Evolutionary conservation across 139 green algal genomes (phyloP).

Genomic region (Coccomyxa sp.): DNA sequence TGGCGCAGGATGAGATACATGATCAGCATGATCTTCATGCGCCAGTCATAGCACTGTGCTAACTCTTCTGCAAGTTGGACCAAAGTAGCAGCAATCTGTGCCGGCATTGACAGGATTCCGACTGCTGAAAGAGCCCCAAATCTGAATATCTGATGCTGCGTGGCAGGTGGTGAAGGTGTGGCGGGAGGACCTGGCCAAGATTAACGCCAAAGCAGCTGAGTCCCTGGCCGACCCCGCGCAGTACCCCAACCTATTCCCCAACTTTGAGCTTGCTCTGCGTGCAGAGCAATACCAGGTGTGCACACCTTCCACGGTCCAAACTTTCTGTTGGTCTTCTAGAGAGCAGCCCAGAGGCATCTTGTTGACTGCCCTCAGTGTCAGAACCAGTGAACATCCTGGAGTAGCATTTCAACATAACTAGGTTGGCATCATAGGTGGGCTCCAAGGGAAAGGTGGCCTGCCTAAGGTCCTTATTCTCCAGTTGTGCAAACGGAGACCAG

Average conservation of each 20-base stretch:
- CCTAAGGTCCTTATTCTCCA: no score
- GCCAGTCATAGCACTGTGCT: no score
- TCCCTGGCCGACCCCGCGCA: constrained; percentile 89
- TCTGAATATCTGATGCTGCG: background rate
- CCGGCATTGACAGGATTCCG: background rate
- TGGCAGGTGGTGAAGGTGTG: constrained; percentile 70
- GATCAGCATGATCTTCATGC: no score
- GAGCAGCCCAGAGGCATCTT: background rate
- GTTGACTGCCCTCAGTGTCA: background rate
- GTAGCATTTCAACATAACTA: no score
- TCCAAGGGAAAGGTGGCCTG: no score
- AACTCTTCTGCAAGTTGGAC: no score
- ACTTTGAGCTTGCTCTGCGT: constrained; percentile 73
- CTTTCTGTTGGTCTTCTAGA: background rate
- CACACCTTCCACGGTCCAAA: no score
- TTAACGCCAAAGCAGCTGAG: constrained; percentile 95
- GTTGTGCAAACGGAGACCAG: no score
- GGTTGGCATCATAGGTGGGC: no score
- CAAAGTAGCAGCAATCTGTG: background rate
- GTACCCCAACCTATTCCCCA: constrained; percentile 96
- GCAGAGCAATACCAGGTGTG: constrained; percentile 44
- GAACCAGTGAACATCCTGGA: background rate
- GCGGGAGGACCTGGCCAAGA: constrained; percentile 84
- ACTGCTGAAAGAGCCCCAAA: no score
- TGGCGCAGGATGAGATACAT: no score